phyloP scores from a whole-genome alignment of 2,329 filamentous ascomycete genomes.

The Colletotrichum orbiculare region DNA sequence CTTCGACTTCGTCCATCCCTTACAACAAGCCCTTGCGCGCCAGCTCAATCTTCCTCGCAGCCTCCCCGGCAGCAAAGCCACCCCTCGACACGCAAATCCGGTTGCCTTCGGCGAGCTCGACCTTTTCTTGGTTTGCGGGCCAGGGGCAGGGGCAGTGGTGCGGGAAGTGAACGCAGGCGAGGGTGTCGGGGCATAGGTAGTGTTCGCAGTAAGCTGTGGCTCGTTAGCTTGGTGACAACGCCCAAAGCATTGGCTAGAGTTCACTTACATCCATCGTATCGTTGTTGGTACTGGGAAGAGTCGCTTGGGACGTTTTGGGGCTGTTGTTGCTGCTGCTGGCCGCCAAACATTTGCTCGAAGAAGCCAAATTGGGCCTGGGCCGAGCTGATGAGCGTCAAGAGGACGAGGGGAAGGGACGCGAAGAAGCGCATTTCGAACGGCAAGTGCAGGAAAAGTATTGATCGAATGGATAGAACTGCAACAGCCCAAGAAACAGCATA shows the following conservation, averaged over 20 bases:
- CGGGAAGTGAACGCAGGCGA: slow-evolving; percentile 95
- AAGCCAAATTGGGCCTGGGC: slow-evolving; percentile 90
- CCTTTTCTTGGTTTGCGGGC: slow-evolving; percentile 80
- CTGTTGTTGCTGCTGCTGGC: slow-evolving; percentile 62
- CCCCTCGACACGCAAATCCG: slow-evolving; percentile 80
- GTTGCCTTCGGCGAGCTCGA: slow-evolving; percentile 77
- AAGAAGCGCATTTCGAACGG: slow-evolving; percentile 47
- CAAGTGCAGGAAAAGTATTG: neutral
- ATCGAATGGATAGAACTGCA: neutral
- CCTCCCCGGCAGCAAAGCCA: slow-evolving; percentile 78
- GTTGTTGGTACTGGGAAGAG: slow-evolving; percentile 79
- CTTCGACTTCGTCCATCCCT: slow-evolving; percentile 30
- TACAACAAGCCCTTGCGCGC: slow-evolving; percentile 82
- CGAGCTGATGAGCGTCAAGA: slow-evolving; percentile 70
- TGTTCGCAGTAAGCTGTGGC: slow-evolving; percentile 83
- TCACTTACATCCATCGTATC: slow-evolving; percentile 73
- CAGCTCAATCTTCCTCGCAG: slow-evolving; percentile 80
- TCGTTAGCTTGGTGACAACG: neutral
- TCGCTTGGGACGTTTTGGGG: slow-evolving; percentile 83
- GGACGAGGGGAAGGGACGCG: slow-evolving; percentile 47
- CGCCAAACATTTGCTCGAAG: slow-evolving; percentile 97
- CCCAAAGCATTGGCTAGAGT: neutral
- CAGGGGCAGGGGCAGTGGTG: slow-evolving; percentile 97
- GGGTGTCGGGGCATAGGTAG: slow-evolving; percentile 93
- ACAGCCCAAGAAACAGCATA: neutral